phyloP scores from a whole-genome alignment of 2,329 filamentous ascomycete species.

The Diaporthe sp. region DNA sequence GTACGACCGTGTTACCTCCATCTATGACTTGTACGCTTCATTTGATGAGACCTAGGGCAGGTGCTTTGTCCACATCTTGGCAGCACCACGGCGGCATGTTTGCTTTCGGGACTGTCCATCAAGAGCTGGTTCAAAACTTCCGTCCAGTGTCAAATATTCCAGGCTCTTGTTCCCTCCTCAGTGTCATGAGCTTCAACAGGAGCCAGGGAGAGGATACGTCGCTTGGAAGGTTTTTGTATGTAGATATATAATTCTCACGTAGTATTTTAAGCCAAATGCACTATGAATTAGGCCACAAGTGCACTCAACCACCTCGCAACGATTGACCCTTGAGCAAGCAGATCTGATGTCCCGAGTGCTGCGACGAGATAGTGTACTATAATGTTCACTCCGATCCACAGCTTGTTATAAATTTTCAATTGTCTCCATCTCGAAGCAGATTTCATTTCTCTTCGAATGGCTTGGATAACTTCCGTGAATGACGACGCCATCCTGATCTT shows the following conservation, averaged over 20 bases:
- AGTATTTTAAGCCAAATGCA: neutral
- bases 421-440: neutral
- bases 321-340: neutral
- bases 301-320: neutral
- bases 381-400: too few species aligned
- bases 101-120: neutral
- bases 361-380: neutral
- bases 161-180: neutral
- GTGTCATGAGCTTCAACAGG: too few species aligned
- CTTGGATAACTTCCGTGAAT: neutral
- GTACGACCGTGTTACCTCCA: constrained; percentile 31
- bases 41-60: neutral
- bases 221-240: neutral
- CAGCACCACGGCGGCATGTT: neutral
- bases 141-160: neutral
- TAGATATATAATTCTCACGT: neutral
- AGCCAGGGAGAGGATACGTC: too few species aligned
- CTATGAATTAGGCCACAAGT: too few species aligned
- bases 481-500: neutral
- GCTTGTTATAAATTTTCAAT: neutral
- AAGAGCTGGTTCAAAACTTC: neutral
- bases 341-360: neutral
- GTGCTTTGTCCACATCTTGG: neutral
- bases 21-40: constrained; percentile 32
- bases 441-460: neutral